Conservation (phyloP, 177 flowering plant genomes). For the Vitis hybrid region DNA sequence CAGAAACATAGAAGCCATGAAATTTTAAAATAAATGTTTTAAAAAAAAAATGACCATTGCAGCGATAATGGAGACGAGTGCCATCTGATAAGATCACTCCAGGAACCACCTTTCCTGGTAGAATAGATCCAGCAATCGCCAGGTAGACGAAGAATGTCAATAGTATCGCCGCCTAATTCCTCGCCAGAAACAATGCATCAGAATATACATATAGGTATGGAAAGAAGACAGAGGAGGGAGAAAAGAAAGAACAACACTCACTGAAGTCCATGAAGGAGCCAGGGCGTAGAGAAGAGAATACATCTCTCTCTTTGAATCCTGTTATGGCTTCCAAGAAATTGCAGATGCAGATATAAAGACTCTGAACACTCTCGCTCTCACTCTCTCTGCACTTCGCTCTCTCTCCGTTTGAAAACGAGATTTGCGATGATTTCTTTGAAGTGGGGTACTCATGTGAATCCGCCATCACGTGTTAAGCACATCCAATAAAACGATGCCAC, state of each 20-base stretch:
- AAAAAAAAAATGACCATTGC: slow-evolving; percentile 58
- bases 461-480: no score
- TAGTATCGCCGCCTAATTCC: slow-evolving; percentile 47
- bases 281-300: slow-evolving; percentile 27
- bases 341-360: no score
- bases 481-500: no score
- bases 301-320: slow-evolving; percentile 6
- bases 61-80: slow-evolving; percentile 68
- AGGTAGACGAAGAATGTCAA: slow-evolving; percentile 56
- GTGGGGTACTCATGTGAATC: no score
- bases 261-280: slow-evolving; percentile 53
- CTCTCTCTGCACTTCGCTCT: not conserved
- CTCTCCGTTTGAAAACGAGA: not conserved
- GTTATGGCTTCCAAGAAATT: no score
- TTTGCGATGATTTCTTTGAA: no score
- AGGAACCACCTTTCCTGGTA: slow-evolving; percentile 73
- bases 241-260: slow-evolving; percentile 21
- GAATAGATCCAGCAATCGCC: slow-evolving; percentile 59
- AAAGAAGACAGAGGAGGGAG: not conserved
- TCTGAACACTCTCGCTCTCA: not conserved
- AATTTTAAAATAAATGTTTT: not conserved
- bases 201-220: not conserved
- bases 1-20: not conserved
- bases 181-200: not conserved
- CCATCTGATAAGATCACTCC: slow-evolving; percentile 69